Percentiles rank a stretch among this genome's conserved stretches.
These are phyloP conservation scores for Lupinus albus DNA, from an alignment of 306 rosid species.

Conservation along the genomic window DNA sequence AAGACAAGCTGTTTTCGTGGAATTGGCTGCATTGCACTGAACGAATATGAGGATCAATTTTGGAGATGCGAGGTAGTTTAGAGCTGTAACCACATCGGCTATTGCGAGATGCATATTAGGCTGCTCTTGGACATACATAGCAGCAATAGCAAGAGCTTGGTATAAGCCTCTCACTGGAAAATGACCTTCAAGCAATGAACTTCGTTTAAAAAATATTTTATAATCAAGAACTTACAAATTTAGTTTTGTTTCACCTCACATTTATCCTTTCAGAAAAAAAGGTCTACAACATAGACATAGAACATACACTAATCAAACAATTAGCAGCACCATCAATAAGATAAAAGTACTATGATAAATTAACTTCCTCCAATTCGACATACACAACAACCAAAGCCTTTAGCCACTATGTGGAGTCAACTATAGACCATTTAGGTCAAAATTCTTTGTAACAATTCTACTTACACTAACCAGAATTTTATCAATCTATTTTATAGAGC, in stretches of 20 bases:
- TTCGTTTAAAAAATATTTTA: no score
- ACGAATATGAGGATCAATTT: conserved; percentile 54
- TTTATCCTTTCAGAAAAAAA: no score
- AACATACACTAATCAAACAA: no score
- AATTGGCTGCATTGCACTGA: conserved; percentile 1
- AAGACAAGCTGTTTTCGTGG: conserved; percentile 44
- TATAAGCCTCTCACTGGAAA: conserved; percentile 90
- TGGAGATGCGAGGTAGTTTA: conserved; percentile 78
- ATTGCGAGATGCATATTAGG: conserved; percentile 79
- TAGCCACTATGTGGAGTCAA: no score
- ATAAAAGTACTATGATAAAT: no score
- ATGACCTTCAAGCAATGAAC: conserved; percentile 62
- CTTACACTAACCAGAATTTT: conserved; percentile 13
- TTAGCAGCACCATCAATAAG: no score
- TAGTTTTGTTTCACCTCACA: no score
- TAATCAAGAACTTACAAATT: no score
- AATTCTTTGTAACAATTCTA: background rate
- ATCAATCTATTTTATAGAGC: conserved; percentile 13
- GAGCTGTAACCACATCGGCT: conserved; percentile 82
- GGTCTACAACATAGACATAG: no score
- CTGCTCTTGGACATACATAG: conserved; percentile 97
- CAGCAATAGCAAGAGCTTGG: conserved; percentile 93
- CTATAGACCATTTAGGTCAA: no score
- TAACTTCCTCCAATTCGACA: no score
- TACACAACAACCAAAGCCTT: no score